Base-by-base conservation (phyloP, 2,329 filamentous ascomycete genomes). In the Meredithiella fracta region DNA sequence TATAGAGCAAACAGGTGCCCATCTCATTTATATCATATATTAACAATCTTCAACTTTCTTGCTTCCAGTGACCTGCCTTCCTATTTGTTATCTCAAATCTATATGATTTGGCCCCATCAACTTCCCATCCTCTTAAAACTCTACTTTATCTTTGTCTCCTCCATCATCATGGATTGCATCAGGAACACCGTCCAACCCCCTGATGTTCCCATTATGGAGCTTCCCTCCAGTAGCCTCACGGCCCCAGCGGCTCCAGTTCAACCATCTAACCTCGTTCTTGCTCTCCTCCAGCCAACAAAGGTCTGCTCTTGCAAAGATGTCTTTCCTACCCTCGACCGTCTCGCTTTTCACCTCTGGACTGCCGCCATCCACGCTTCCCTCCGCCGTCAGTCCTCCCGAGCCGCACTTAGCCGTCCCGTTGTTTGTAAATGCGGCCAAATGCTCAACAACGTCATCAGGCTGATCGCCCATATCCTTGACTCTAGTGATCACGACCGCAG, bases 281-380 rank as follows among this genome's bases (percentile, higher is more conserved):
- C 50, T 29, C 31, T 52, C 29, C 50, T 52, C 9, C 17, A 26
- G 17, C 22, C 22, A 9, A 11, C n/a, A n/a, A 52, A 52, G 22
- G 29, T 52, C 29, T 54, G 52, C 34, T 47, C 52, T 2, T 54
- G 52, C 25, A 37, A 37, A 14, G 11, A 25, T 23, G 25, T 54
- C 2, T 54, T 54, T 25, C 23, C 23, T 3, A 47, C 52, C 4
- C 25, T 54, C 14, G 52, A 54, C 40, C 20, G 40, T 29, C 37
- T 54, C 11, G 52, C 37, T 20, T 44, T 44, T 25, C 52, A 54
- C 40, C 20, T 42, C n/a, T 44, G 40, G 37, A 25, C 52, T 8
- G 40, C 52, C 8, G 23, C 17, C 37, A n/a, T 17, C 5, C 52
- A 54, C 34, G 22, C 17, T 14, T 6, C 29, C 2, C 50, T 23